Evolutionary conservation across 169 alveolate species (phyloP).

Genomic region (Theileria parva): DNA sequence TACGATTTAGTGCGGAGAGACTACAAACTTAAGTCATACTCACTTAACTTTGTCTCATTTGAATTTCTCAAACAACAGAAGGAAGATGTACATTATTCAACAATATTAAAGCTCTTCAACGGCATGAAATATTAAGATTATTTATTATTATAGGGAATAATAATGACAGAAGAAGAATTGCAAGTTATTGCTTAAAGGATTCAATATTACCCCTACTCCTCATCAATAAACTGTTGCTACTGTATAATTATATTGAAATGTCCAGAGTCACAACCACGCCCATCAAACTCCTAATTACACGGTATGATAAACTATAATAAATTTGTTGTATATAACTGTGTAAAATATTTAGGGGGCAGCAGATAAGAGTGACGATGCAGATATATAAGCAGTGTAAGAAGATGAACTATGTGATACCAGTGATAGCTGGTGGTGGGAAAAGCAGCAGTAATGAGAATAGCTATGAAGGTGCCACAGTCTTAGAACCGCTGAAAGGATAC

Average conservation of each 20-base stretch:
- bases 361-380: slow-evolving; percentile 96
- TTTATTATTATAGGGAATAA: slow-evolving; percentile 78
- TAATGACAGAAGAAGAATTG: slow-evolving; percentile 96
- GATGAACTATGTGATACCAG: slow-evolving; percentile 89
- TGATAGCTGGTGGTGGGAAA: slow-evolving; percentile 66
- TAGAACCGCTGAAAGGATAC: slow-evolving; percentile 92
- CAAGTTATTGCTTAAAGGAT: slow-evolving; percentile 98
- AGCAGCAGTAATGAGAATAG: slow-evolving; percentile 70
- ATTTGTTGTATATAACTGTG: neutral
- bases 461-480: slow-evolving; percentile 95
- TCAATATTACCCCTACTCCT: slow-evolving; percentile 94
- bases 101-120: slow-evolving; percentile 90
- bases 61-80: slow-evolving; percentile 96
- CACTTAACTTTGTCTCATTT: slow-evolving; percentile 96
- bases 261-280: slow-evolving; percentile 99
- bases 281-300: slow-evolving; percentile 81
- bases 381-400: slow-evolving; percentile 89
- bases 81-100: slow-evolving; percentile 98
- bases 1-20: slow-evolving; percentile 94
- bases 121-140: neutral
- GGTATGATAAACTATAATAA: neutral
- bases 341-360: slow-evolving; percentile 92
- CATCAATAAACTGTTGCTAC: slow-evolving; percentile 92
- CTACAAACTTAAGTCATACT: slow-evolving; percentile 93
- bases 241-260: slow-evolving; percentile 98